Evolutionary conservation across 2,329 filamentous ascomycete genomes (phyloP), one percentile per base, ranked within the genome.

Genomic region (Hypoxylon sp.): DNA sequence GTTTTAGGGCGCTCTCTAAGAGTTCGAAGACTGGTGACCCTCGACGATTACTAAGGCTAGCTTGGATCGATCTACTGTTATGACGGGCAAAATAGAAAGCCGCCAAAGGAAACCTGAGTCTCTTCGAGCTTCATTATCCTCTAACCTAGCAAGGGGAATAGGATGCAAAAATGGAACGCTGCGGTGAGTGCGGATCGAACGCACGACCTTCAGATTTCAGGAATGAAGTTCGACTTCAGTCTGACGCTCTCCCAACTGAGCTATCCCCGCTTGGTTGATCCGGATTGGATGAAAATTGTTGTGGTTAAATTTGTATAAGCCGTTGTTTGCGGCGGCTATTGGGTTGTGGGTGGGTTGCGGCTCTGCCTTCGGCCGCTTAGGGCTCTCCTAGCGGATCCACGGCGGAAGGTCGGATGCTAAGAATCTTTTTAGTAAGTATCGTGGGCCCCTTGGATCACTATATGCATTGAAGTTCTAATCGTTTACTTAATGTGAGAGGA

Each of bases 191-290:
- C 32, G 59, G 64, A 63, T 66, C 33, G 59, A 66, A 66, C 64
- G 32, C 64, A 63, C 55, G 64, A 53, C 64, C 36, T 66, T 66
- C 59, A 63, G 64, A 63, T 63, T 49, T 59, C 11, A 50, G 33
- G 32, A 40, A 38, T 63, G 59, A 66, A 66, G 64, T 66, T 59
- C n/a, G 28, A 55, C 64, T 63, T 66, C 64, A 56, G 63, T 67
- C 60, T 64, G 60, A 67, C 60, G 45, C 60, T 67, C 64, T 67
- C 64, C 64, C 64, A 66, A 52, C 59, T 63, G 59, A 60, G 59
- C 38, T 63, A 67, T 24, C 58, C 60, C 55, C 64, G 64, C 64
- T 30, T 36, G 18, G 30, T 36, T 14, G 16, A 28, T 51, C 36
- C 49, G 16, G 20, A 40, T 55, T 32, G 24, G 11, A 26, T 59